Conservation (phyloP, 306 rosid genomes). For the Ochetophila trinervis region DNA sequence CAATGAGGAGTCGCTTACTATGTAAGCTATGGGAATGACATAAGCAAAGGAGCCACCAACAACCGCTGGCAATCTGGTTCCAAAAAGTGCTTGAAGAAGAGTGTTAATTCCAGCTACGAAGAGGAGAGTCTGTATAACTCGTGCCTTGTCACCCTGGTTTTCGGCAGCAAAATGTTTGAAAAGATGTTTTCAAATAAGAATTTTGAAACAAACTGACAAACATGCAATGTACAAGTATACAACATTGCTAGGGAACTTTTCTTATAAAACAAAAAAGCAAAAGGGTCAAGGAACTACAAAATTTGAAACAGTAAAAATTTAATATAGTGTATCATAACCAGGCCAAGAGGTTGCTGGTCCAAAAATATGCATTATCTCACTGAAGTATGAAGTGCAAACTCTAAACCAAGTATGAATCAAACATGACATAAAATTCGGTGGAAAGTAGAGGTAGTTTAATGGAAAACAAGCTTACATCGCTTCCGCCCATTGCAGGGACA, state of each 20-base stretch:
- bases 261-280: too few relatives aligned
- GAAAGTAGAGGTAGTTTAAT: background rate
- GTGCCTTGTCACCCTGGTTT: conserved; percentile 83
- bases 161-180: conserved; percentile 23
- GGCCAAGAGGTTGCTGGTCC: background rate
- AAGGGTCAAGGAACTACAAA: too few relatives aligned
- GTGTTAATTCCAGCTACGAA: conserved; percentile 93
- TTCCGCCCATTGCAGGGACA: conserved; percentile 95
- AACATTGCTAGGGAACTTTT: background rate
- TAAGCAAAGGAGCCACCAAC: conserved; percentile 98
- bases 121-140: conserved; percentile 87
- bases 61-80: conserved; percentile 90
- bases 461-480: conserved; percentile 52
- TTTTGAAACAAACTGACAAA: background rate
- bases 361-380: background rate
- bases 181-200: background rate
- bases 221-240: conserved; percentile 10
- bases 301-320: background rate
- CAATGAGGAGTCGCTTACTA: conserved; percentile 65
- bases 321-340: background rate
- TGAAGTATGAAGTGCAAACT: background rate
- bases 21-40: conserved; percentile 74
- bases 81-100: conserved; percentile 96
- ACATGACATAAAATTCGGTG: background rate
- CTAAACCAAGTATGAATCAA: background rate